Base-by-base conservation (phyloP, 148 eudicot genomes). In the Rheum nobile region DNA sequence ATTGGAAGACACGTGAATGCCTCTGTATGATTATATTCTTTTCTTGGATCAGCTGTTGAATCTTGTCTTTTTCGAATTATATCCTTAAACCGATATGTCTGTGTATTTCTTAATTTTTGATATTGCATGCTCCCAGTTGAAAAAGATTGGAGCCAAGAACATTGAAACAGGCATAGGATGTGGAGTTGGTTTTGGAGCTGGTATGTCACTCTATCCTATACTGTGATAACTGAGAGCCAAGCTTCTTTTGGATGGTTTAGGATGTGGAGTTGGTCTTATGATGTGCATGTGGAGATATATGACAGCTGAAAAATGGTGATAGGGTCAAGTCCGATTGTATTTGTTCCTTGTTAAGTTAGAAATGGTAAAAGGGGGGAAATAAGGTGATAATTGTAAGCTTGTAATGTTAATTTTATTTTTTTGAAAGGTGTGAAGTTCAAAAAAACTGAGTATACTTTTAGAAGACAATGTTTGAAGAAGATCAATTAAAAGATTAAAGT, bases 101-200 rank as follows among this genome's bases (percentile, higher is more conserved):
- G 41, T 65, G n/a, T 29, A 13, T 21, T 3, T 34, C 21, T 31
- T 16, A 14, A 28, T 28, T 32, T 61, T 61, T 31, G 19, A 61
- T 61, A 16, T 61, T 19, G 28, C 31, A 35, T 22, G 73, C 65
- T 46, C 29, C 24, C 80, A 95, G 99, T 74, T 91, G 76, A 87
- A 82, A 82, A 95, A 85, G 86, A 74, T 88, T 65, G 97, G 97
- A 34, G 90, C 89, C 42, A 91, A 91, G 79, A 87, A 87, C 77
- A 83, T 88, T 83, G 84, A 91, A 80, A 91, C 86, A 11, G 99
- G 99, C 73, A 75, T 91, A 61, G 99, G 99, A 41, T 88, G 94
- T 77, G 96, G 97, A 79, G 85, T 95, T 80, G 99, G 99, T 82
- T 82, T 90, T 79, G 99, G 99, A 82, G 81, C 86, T 74, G 96